Evolutionary conservation across 2,329 filamentous ascomycete species (phyloP).

Genomic region (Colletotrichum sp.): DNA sequence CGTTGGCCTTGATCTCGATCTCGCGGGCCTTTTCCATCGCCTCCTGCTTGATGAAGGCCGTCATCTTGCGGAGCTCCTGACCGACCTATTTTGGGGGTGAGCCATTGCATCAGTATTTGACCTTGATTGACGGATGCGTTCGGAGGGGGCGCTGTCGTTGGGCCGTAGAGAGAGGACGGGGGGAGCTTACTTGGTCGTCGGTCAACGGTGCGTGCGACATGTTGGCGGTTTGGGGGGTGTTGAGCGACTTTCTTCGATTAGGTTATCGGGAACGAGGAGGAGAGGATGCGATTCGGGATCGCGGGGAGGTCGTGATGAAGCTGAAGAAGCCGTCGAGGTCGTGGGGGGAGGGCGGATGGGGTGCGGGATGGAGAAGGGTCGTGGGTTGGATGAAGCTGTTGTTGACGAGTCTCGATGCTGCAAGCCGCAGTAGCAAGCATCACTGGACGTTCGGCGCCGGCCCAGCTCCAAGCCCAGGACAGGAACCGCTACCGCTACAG

Average conservation of each 20-base stretch:
- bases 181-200: constrained; percentile 25
- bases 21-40: constrained; percentile 96
- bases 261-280: neutral
- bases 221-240: constrained; percentile 10
- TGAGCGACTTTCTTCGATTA: constrained; percentile 22
- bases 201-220: constrained; percentile 26
- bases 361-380: neutral
- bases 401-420: constrained; percentile 16
- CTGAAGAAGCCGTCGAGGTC: neutral
- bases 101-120: neutral
- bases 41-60: constrained; percentile 99
- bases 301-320: neutral
- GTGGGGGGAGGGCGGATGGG: constrained; percentile 8
- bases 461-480: constrained; percentile 9
- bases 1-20: constrained; percentile 97
- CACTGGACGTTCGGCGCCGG: constrained; percentile 11
- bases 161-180: neutral
- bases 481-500: neutral
- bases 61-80: constrained; percentile 99
- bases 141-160: neutral
- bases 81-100: constrained; percentile 70
- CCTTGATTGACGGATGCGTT: neutral
- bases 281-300: neutral
- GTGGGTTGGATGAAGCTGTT: constrained; percentile 18
- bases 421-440: constrained; percentile 14